phyloP scores from a whole-genome alignment of 441 rosid genomes.

The Adansonia madagascariensis region DNA sequence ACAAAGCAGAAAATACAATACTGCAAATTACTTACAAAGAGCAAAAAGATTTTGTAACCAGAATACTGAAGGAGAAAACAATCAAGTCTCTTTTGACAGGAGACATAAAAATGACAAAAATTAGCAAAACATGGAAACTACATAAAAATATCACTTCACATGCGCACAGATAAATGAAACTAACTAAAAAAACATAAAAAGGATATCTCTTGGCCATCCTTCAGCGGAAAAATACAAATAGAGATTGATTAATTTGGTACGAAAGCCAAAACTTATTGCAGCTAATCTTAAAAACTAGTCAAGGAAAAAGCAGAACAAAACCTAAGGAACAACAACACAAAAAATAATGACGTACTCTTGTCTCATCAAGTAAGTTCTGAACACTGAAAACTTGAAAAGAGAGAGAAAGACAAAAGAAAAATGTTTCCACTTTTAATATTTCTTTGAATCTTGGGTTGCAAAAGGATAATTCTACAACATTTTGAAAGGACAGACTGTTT shows the following conservation, averaged over 20 bases:
- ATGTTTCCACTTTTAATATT: not conserved
- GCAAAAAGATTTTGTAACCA: not conserved
- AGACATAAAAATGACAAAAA: not conserved
- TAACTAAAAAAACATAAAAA: not conserved
- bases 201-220: not conserved
- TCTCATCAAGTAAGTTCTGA: not conserved
- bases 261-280: slow-evolving; percentile 8
- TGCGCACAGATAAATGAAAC: not conserved
- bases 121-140: not conserved
- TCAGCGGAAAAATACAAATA: slow-evolving; percentile 10
- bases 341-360: not conserved
- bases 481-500: not conserved
- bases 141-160: not conserved
- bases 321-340: not conserved
- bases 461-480: not conserved
- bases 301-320: not conserved
- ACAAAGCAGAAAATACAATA: slow-evolving; percentile 24
- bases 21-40: slow-evolving; percentile 10
- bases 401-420: not conserved
- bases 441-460: not conserved
- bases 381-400: slow-evolving; percentile 2
- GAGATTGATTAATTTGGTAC: slow-evolving; percentile 2
- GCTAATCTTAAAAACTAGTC: not conserved
- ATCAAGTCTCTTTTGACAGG: not conserved
- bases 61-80: not conserved